phyloP scores from a whole-genome alignment of 2,329 filamentous ascomycete genomes.

The Zymoseptoria passerinii region DNA sequence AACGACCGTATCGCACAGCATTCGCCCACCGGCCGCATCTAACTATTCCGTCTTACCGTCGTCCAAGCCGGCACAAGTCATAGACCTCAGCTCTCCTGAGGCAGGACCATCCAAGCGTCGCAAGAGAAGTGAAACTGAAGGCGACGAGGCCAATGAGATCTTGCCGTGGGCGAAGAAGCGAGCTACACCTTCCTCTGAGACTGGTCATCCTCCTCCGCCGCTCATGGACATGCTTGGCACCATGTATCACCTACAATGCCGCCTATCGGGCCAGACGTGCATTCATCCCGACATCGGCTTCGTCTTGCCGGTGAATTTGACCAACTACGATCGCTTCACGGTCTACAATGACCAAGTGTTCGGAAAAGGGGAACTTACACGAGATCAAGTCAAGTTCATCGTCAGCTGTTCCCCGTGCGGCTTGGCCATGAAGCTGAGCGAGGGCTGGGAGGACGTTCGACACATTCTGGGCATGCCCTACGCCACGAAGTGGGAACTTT shows the following conservation, averaged over 20 bases:
- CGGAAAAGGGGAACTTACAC: neutral
- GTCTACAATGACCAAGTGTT: too few relatives aligned
- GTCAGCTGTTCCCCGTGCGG: slow-evolving; percentile 1
- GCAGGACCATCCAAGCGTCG: too few relatives aligned
- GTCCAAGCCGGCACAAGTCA: too few relatives aligned
- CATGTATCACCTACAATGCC: neutral
- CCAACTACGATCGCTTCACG: neutral
- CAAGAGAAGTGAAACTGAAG: too few relatives aligned
- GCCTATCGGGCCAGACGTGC: neutral
- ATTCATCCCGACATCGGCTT: too few relatives aligned
- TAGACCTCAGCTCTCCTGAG: too few relatives aligned
- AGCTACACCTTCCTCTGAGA: too few relatives aligned
- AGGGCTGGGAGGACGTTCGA: neutral
- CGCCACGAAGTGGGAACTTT: neutral
- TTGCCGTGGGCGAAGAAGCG: neutral
- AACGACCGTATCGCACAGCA: too few relatives aligned
- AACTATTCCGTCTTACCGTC: too few relatives aligned
- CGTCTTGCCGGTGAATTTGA: neutral
- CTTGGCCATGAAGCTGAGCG: neutral
- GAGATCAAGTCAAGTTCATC: neutral
- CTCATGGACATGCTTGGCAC: neutral
- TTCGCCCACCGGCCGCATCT: too few relatives aligned
- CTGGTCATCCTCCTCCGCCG: too few relatives aligned
- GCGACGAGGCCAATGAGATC: too few relatives aligned
- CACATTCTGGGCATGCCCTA: neutral